These are phyloP conservation scores for Phytophthora pini DNA, from an alignment of 352 stramenopile species.

Conservation along the genomic window DNA sequence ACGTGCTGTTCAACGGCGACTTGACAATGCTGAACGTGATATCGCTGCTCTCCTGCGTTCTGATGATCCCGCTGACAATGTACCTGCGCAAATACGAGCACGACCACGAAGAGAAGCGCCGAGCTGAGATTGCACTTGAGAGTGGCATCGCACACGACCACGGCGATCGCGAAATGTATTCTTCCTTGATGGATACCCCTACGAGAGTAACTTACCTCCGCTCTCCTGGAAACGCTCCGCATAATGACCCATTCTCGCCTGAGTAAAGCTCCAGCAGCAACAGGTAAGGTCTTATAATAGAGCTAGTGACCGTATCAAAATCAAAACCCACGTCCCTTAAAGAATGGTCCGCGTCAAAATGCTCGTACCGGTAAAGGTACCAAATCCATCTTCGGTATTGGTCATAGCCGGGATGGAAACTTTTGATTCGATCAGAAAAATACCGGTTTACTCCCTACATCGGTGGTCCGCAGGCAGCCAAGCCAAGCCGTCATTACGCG, in stretches of 20 bases:
- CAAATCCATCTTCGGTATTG: neutral
- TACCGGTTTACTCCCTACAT: slow-evolving; percentile 15
- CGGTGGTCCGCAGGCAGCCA: slow-evolving; percentile 16
- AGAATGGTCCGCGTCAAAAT: neutral
- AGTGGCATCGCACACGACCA: slow-evolving; percentile 20
- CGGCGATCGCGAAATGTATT: slow-evolving; percentile 43
- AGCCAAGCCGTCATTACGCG: slow-evolving; percentile 28
- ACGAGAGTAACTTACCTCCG: slow-evolving; percentile 63
- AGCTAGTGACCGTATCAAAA: slow-evolving; percentile 3
- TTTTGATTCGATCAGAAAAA: neutral
- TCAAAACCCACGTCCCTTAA: too few species aligned
- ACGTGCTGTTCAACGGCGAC: slow-evolving; percentile 60
- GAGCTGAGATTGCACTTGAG: slow-evolving; percentile 39
- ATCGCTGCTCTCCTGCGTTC: slow-evolving; percentile 57
- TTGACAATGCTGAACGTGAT: slow-evolving; percentile 58
- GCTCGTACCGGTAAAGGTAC: neutral
- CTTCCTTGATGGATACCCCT: slow-evolving; percentile 53
- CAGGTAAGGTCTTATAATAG: slow-evolving; percentile 13
- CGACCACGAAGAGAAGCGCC: slow-evolving; percentile 44
- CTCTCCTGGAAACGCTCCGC: slow-evolving; percentile 45
- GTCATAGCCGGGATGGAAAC: neutral
- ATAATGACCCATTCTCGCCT: slow-evolving; percentile 36
- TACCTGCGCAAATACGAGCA: slow-evolving; percentile 65
- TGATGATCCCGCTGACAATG: slow-evolving; percentile 69
- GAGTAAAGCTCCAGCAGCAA: slow-evolving; percentile 16